Evolutionary conservation across 2,329 filamentous ascomycete species (phyloP), one percentile per base, ranked within the genome.

Genomic region (Alternaria solani): DNA sequence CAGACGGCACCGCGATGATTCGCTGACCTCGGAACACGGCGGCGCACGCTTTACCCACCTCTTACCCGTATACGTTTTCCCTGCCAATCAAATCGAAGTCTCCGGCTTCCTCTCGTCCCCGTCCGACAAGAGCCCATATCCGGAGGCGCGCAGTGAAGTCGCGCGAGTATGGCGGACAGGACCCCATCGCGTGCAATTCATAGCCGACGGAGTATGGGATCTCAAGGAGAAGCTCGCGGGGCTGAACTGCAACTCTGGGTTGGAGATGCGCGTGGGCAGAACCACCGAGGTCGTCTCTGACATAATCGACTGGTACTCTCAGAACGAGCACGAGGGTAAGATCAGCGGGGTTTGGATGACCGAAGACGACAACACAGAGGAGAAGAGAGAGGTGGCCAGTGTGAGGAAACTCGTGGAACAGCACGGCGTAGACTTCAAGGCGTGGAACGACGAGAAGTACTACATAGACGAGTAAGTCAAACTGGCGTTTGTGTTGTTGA

Each of bases 361-460:
- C 0, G 83, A 82, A 5, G 90, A 93, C 59, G 87, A 91, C 55
- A 87, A 89, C 0, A 83, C 83, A 3, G 91, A 94, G 67, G 91
- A 94, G 74, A 84, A 85, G 58, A 76, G 79, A 5, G 90, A 94
- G 55, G 88, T 93, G 67, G 76, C 81, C 23, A 80, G 80, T 0
- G 81, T 92, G 2, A 81, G 82, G 28, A 73, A 79, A 0, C 72
- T 87, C 0, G 88, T 90, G 56, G 77, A 84, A 23, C 74, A 83
- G 12, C 78, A 83, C 3, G 82, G 81, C 0, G 81, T 88, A 4
- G 82, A 87, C 1, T 91, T 92, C 74, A 86, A 86, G 72, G 59
- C 88, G 1, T 93, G 88, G 87, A 76, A 78, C 0, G 91, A 94
- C 68, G 91, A 93, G 76, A 94, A 94, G 74, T 94, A 91, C 67